Conservation (phyloP, 257 asterid genomes). For the Solanum rostratum region DNA sequence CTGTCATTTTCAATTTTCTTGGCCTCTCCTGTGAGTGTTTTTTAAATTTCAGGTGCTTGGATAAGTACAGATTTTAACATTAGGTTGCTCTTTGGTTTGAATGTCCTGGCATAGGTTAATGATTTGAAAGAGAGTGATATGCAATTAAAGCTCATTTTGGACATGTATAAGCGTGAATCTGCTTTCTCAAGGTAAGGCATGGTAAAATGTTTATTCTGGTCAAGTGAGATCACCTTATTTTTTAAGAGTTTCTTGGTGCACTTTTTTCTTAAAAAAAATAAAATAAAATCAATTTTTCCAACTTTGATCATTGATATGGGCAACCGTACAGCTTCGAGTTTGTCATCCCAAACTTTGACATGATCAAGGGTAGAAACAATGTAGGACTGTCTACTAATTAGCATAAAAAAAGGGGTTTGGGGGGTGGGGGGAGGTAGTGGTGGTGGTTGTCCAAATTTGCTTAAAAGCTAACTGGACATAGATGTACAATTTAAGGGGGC, state of each 20-base stretch:
- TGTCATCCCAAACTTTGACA: not conserved
- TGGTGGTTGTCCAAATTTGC: not conserved
- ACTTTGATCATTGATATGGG: not conserved
- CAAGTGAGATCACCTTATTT: not conserved
- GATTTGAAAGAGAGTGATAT: conserved; percentile 51
- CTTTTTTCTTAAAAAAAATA: not conserved
- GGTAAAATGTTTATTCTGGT: not conserved
- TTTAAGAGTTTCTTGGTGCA: not conserved
- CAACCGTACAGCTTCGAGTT: not conserved
- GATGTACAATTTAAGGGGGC: not conserved
- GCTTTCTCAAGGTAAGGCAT: conserved; percentile 59
- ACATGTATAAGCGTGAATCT: conserved; percentile 57
- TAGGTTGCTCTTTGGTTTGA: not conserved
- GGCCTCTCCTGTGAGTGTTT: not conserved
- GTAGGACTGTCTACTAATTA: not conserved
- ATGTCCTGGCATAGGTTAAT: conserved; percentile 47
- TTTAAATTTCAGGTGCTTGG: not conserved
- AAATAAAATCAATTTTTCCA: not conserved
- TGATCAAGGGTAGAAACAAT: not conserved
- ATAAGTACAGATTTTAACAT: not conserved
- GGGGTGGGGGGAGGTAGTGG: too few relatives aligned
- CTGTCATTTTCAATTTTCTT: not conserved
- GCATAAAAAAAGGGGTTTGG: not conserved
- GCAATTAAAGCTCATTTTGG: conserved; percentile 66
- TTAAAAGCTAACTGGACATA: not conserved